Percentiles rank a stretch among this genome's conserved stretches.
phyloP scores from a whole-genome alignment of 2,329 filamentous ascomycete species.

The Zymoseptoria ardabiliae region DNA sequence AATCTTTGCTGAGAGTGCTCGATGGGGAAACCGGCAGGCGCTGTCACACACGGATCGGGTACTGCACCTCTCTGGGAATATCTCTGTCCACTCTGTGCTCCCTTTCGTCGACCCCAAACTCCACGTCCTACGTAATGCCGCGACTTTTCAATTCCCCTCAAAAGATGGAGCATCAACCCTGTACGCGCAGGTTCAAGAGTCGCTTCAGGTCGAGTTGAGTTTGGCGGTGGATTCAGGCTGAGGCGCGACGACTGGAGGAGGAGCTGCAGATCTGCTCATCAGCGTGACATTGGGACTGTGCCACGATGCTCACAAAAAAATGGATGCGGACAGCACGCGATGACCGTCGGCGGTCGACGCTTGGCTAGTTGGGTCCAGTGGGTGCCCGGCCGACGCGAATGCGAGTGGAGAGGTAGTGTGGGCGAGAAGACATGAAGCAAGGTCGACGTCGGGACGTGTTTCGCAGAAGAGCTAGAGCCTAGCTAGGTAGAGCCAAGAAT shows the following conservation, averaged over 20 bases:
- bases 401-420: background rate
- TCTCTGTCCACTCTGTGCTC: too few relatives aligned
- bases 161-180: background rate
- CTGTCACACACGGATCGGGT: background rate
- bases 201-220: background rate
- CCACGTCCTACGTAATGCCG: background rate
- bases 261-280: background rate
- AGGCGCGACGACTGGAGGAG: background rate
- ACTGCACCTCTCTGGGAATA: background rate
- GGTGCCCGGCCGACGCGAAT: background rate
- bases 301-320: background rate
- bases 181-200: background rate
- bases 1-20: too few relatives aligned
- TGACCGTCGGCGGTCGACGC: background rate
- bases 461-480: too few relatives aligned
- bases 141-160: background rate
- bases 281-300: background rate
- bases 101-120: background rate
- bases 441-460: background rate
- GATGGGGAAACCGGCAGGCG: background rate
- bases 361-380: background rate
- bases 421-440: background rate
- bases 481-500: background rate
- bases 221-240: background rate
- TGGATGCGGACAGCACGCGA: background rate